phyloP scores from a whole-genome alignment of 176 grass and related monocot species.

The Aegilops bicornis region DNA sequence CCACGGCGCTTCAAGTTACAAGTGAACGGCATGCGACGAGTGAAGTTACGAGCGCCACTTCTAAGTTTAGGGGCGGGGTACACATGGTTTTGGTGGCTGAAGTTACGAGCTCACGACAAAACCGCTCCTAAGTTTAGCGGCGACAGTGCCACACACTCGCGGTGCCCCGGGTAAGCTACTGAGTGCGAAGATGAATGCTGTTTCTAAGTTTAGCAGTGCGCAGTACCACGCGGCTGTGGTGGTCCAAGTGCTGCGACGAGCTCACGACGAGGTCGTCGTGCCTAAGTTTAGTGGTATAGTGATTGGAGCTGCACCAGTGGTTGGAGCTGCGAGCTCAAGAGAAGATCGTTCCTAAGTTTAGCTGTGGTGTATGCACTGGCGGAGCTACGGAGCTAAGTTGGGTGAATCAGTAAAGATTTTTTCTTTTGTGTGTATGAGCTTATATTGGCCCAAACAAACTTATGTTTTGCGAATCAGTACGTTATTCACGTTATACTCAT shows the following conservation, averaged over 20 bases:
- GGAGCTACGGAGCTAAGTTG: no score
- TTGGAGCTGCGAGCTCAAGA: background rate
- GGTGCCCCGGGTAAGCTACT: no score
- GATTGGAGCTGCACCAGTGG: background rate
- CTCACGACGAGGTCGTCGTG: background rate
- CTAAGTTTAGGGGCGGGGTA: no score
- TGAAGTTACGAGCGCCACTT: no score
- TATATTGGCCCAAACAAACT: no score
- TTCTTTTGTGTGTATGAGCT: no score
- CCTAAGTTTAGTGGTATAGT: background rate
- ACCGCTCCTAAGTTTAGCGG: background rate
- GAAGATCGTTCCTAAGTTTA: background rate
- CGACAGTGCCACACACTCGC: no score
- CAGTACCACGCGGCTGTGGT: background rate
- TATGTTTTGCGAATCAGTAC: no score
- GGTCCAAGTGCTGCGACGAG: background rate
- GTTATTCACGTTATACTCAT: no score
- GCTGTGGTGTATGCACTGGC: background rate
- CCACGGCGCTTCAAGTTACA: background rate
- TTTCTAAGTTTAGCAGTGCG: background rate
- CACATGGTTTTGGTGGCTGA: no score
- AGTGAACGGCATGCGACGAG: background rate
- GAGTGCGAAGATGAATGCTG: no score
- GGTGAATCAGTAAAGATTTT: no score
- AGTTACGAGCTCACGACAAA: background rate